Conservation (phyloP, 306 rosid species). For the Rosa lucieae region DNA sequence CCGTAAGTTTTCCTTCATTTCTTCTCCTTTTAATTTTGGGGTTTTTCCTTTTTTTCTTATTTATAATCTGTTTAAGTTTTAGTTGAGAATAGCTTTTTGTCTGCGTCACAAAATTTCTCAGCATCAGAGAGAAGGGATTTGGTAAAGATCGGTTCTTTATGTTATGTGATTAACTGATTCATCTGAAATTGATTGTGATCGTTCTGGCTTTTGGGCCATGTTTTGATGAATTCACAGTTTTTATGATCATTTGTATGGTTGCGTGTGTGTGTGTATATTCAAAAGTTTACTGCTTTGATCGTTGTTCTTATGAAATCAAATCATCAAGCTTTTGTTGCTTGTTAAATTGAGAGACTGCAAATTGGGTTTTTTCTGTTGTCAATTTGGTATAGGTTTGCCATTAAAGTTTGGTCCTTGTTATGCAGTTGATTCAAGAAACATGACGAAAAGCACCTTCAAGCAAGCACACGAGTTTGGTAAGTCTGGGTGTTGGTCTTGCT, state of each 20-base stretch:
- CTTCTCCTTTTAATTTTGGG: not conserved
- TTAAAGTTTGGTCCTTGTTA: conserved; percentile 4
- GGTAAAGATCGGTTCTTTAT: not conserved
- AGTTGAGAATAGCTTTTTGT: not conserved
- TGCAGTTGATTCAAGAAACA: conserved; percentile 24
- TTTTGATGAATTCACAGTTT: not conserved
- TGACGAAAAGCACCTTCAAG: conserved; percentile 49
- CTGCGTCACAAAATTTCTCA: not conserved
- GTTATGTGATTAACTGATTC: not conserved
- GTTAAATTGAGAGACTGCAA: not conserved
- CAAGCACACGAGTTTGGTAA: conserved; percentile 48
- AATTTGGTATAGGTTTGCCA: not conserved
- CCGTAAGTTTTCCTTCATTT: not conserved
- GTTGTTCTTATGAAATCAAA: not conserved
- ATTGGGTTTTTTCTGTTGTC: not conserved
- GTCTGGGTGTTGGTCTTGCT: not conserved
- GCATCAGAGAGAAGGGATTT: not conserved
- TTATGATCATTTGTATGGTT: not conserved
- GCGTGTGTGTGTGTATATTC: not conserved
- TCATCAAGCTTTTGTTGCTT: not conserved
- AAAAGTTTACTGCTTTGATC: not conserved
- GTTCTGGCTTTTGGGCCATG: conserved; percentile 30
- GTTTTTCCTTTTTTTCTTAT: not conserved
- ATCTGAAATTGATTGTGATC: not conserved
- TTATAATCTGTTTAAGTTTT: not conserved